Base-by-base conservation (phyloP, 805 yeast genomes). In the Lachancea nothofagi region DNA sequence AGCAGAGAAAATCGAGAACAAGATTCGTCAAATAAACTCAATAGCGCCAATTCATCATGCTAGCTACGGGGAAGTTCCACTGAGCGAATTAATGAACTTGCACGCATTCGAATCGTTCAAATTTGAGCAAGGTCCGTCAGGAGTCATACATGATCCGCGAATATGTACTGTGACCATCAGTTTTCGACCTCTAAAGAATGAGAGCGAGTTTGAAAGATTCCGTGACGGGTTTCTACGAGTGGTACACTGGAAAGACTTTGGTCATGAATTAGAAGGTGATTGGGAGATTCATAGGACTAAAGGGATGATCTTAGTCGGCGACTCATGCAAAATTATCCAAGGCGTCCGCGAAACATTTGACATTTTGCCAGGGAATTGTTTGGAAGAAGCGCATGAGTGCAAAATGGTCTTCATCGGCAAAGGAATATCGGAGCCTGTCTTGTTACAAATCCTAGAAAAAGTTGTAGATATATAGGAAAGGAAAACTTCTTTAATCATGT, bases 271-370 rank as follows among this genome's bases (percentile, higher is more conserved):
- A 69, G 60, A 61, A 22, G 32, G 44, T 5, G 50, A 46, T 20
- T 55, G 59, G 55, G 96, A 87, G 45, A 70, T 93, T 2, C 96
- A 88, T 50, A 66, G 97, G 46, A 66, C 83, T 2, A 93, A 93
- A 57, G 97, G 96, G 1, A 59, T 85, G 7, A 47, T 88, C 6
- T 71, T 79, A 2, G 45, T 58, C n/a, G 54, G 60, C 6, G 58
- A 55, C 2, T 61, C 57, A 6, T 77, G 72, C 17, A 71, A 74
- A 47, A 83, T 88, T 6, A 64, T 93, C 8, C 98, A 93, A 59
- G 97, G 95, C 9, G 98, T 93, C 0, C 70, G 97, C 44, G 93
- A 88, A 40, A 87, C 95, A 0, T 93, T 87, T 61, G 98, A 93
- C 46, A 67, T 86, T 2, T 70, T 80, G 3, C 78, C 74, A 10